phyloP scores from a whole-genome alignment of 495 filamentous ascomycete genomes.

The Aspergillus conjunctus region DNA sequence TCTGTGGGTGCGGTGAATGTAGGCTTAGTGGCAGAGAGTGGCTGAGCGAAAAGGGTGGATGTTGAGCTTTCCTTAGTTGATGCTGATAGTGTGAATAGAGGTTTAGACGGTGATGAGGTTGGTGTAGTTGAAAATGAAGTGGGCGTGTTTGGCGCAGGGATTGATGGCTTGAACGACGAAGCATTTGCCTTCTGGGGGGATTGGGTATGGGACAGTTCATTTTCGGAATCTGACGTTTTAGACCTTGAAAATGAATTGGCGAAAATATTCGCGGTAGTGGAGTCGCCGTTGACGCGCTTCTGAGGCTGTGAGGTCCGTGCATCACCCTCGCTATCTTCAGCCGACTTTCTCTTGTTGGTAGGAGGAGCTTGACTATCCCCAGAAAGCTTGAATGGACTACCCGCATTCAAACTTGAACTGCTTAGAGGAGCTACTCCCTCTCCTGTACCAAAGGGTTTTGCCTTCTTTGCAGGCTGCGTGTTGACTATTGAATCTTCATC shows the following conservation, averaged over 20 bases:
- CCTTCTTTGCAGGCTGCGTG: constrained; percentile 23
- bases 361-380: constrained; percentile 15
- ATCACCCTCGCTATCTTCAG: constrained; percentile 23
- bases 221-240: constrained; percentile 22
- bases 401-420: not conserved
- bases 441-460: constrained; percentile 20
- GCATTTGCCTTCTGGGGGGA: constrained; percentile 12
- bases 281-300: constrained; percentile 32
- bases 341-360: constrained; percentile 25
- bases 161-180: constrained; percentile 22
- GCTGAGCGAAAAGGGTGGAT: constrained; percentile 17
- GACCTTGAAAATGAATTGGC: constrained; percentile 47
- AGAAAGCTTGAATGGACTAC: constrained; percentile 20
- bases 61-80: constrained; percentile 18
- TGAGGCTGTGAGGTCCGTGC: constrained; percentile 8
- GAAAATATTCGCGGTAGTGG: constrained; percentile 43
- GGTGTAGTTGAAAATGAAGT: constrained; percentile 27
- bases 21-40: constrained; percentile 19
- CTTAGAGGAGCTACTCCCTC: not conserved
- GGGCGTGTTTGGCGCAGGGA: constrained; percentile 22
- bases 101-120: constrained; percentile 28
- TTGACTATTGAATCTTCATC: constrained; percentile 6
- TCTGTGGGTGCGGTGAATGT: constrained; percentile 18
- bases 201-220: constrained; percentile 12
- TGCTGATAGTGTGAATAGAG: constrained; percentile 22